Conservation (phyloP, 1,139 yeast species). For the Kodamaea sp. region DNA sequence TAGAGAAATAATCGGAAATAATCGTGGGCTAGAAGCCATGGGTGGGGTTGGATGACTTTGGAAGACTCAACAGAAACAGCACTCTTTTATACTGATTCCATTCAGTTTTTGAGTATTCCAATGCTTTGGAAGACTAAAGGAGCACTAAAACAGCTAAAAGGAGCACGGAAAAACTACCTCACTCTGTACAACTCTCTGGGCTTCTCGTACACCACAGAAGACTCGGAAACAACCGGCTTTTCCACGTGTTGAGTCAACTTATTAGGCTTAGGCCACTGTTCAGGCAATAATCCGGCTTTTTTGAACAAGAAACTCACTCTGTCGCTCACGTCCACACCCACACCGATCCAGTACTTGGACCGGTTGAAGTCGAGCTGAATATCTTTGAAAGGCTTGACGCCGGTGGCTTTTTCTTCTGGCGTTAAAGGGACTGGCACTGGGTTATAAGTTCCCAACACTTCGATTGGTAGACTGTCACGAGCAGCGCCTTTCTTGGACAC, state of each 20-base stretch:
- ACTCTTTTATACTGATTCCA: too few relatives aligned
- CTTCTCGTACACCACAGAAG: slow-evolving; percentile 33
- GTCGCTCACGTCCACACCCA: slow-evolving; percentile 95
- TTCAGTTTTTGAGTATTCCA: too few relatives aligned
- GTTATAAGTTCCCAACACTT: slow-evolving; percentile 91
- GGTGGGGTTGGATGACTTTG: too few relatives aligned
- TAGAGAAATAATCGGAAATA: too few relatives aligned
- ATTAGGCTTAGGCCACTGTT: slow-evolving; percentile 61
- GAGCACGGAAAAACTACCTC: too few relatives aligned
- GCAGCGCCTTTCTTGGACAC: slow-evolving; percentile 76
- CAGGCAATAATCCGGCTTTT: slow-evolving; percentile 76
- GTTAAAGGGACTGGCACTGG: slow-evolving; percentile 78
- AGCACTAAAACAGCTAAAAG: too few relatives aligned
- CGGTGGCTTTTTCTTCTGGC: slow-evolving; percentile 52
- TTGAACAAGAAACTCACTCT: slow-evolving; percentile 76
- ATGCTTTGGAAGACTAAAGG: too few relatives aligned
- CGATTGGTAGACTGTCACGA: slow-evolving; percentile 84
- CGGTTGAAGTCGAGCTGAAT: slow-evolving; percentile 82
- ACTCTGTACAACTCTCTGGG: slow-evolving; percentile 35
- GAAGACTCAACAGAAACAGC: too few relatives aligned
- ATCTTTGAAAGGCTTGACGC: slow-evolving; percentile 71
- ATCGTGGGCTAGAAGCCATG: too few relatives aligned
- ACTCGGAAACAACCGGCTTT: slow-evolving; percentile 30
- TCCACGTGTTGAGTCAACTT: slow-evolving; percentile 38
- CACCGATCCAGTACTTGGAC: slow-evolving; percentile 97